Conservation (phyloP, 2,329 filamentous ascomycete genomes). For the Capronia epimyces region DNA sequence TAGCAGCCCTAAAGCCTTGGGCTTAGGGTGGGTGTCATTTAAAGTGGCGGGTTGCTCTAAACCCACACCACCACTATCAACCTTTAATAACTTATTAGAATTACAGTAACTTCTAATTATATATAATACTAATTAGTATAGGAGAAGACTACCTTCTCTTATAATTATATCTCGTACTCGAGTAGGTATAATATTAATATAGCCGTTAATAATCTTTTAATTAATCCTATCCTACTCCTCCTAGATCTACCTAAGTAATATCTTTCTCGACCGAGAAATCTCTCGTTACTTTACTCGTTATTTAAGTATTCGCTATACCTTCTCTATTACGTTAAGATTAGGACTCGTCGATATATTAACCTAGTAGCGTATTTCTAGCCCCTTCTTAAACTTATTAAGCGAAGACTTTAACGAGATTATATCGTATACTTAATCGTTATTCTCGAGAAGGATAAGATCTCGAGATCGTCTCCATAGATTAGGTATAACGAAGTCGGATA, state of each 20-base stretch:
- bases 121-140: not conserved
- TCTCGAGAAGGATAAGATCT: not conserved
- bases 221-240: not conserved
- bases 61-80: too few species aligned
- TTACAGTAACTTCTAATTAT: not conserved
- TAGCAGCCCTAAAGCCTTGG: too few species aligned
- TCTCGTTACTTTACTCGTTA: not conserved
- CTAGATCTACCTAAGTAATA: not conserved
- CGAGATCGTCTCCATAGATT: not conserved
- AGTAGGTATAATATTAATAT: not conserved
- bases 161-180: not conserved
- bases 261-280: not conserved
- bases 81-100: too few species aligned
- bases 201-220: not conserved
- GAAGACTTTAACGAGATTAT: not conserved
- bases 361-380: not conserved
- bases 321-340: not conserved
- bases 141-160: not conserved
- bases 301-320: not conserved
- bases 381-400: not conserved
- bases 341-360: not conserved
- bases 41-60: too few species aligned
- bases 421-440: not conserved
- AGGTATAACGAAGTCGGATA: not conserved
- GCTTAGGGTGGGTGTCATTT: too few species aligned